Conservation (phyloP, 2,329 filamentous ascomycete genomes). For the Exserohilum turcica region DNA sequence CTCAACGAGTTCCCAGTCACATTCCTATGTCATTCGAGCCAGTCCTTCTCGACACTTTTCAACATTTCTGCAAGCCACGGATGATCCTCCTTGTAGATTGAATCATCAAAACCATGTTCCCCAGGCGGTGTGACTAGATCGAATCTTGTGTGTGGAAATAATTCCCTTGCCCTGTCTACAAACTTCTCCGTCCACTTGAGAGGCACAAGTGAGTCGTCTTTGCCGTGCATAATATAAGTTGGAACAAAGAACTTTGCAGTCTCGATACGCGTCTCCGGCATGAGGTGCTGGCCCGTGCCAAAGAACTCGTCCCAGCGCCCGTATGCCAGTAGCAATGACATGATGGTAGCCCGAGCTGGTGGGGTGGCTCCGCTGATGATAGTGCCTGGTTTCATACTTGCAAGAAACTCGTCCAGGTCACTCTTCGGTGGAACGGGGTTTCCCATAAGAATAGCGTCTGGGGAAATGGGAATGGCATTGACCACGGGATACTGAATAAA, state of each 20-base stretch:
- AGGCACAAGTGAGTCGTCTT: slow-evolving; percentile 34
- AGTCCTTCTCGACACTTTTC: slow-evolving; percentile 33
- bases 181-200: slow-evolving; percentile 35
- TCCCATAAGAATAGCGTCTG: slow-evolving; percentile 1
- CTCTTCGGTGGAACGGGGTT: slow-evolving; percentile 13
- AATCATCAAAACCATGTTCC: slow-evolving; percentile 44
- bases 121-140: slow-evolving; percentile 4
- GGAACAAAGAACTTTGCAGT: slow-evolving; percentile 33
- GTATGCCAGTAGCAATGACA: slow-evolving; percentile 25
- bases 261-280: slow-evolving; percentile 35
- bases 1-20: too few species aligned
- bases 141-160: slow-evolving; percentile 12
- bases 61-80: slow-evolving; percentile 39
- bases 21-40: slow-evolving; percentile 24
- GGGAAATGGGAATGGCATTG: slow-evolving; percentile 13
- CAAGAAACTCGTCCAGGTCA: slow-evolving; percentile 31
- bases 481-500: slow-evolving; percentile 41
- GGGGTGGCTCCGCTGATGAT: slow-evolving; percentile 27
- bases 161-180: slow-evolving; percentile 26
- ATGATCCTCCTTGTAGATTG: slow-evolving; percentile 31
- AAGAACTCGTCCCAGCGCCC: slow-evolving; percentile 36
- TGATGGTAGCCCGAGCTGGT: slow-evolving; percentile 23
- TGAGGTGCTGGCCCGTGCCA: slow-evolving; percentile 29
- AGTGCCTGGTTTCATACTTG: slow-evolving; percentile 19
- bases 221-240: slow-evolving; percentile 41